These are phyloP conservation scores for Camellia japonica DNA, from an alignment of 148 eudicot species.

Conservation along the genomic window DNA sequence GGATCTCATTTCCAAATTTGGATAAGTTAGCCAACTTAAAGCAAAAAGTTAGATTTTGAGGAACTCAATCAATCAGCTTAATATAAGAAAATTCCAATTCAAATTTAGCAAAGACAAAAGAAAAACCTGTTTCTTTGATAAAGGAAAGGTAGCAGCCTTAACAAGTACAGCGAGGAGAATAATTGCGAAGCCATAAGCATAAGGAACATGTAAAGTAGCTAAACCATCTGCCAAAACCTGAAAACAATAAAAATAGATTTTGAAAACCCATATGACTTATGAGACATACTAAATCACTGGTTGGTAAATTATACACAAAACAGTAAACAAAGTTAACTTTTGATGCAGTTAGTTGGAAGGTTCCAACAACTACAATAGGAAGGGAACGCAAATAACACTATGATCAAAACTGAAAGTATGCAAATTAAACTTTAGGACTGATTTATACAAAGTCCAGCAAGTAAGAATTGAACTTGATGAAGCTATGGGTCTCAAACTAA, in stretches of 20 bases:
- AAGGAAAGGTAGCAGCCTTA: constrained; percentile 68
- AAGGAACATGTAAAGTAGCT: constrained; percentile 52
- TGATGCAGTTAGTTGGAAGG: background rate
- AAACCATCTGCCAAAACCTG: constrained; percentile 65
- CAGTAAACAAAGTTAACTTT: background rate
- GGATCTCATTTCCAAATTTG: background rate
- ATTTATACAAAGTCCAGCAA: no score
- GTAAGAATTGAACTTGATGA: background rate
- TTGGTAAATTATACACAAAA: background rate
- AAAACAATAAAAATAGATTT: background rate
- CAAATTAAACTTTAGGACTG: background rate
- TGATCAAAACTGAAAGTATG: background rate
- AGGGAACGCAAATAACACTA: background rate
- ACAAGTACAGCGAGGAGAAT: constrained; percentile 60
- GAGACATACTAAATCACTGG: background rate
- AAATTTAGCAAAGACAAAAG: background rate
- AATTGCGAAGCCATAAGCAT: constrained; percentile 71
- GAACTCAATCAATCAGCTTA: background rate
- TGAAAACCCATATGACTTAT: background rate
- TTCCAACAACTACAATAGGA: background rate
- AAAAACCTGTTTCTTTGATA: constrained; percentile 70
- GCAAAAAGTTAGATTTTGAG: background rate
- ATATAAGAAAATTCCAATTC: background rate
- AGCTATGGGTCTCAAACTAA: no score
- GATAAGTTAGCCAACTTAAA: background rate